Conservation (phyloP, 1,139 yeast genomes). For the Pneumocystis carinii region DNA sequence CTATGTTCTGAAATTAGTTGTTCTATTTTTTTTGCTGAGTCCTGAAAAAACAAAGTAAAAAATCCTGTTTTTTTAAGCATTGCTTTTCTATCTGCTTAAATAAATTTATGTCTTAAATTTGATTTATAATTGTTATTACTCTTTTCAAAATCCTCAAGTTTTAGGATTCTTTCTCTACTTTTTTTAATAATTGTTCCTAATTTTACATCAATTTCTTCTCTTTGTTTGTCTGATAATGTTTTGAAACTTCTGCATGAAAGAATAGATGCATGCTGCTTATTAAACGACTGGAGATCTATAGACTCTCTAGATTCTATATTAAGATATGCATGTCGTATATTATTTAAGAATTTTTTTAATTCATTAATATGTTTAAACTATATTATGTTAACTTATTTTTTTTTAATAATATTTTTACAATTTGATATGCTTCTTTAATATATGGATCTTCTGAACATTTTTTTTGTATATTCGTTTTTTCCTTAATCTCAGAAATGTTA, state of each 20-base stretch:
- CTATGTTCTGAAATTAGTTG: constrained; percentile 19
- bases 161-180: constrained; percentile 23
- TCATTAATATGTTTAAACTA: not conserved
- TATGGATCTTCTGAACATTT: not conserved
- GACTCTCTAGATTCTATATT: not conserved
- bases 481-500: not conserved
- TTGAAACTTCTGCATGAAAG: not conserved
- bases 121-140: constrained; percentile 13
- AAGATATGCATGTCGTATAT: not conserved
- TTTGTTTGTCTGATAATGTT: constrained; percentile 25
- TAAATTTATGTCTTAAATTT: constrained; percentile 7
- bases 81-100: not conserved
- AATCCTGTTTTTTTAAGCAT: constrained; percentile 8
- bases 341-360: not conserved
- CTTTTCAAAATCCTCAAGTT: constrained; percentile 25
- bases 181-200: constrained; percentile 25
- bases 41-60: constrained; percentile 17
- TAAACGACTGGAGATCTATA: not conserved
- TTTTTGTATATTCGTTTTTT: not conserved
- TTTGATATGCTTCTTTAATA: not conserved
- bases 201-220: constrained; percentile 30
- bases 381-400: not conserved
- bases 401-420: not conserved
- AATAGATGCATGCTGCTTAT: not conserved
- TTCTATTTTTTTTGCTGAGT: constrained; percentile 18